phyloP scores from a whole-genome alignment of 768 basidiomycete genomes.

The Amanita subjunquillea region DNA sequence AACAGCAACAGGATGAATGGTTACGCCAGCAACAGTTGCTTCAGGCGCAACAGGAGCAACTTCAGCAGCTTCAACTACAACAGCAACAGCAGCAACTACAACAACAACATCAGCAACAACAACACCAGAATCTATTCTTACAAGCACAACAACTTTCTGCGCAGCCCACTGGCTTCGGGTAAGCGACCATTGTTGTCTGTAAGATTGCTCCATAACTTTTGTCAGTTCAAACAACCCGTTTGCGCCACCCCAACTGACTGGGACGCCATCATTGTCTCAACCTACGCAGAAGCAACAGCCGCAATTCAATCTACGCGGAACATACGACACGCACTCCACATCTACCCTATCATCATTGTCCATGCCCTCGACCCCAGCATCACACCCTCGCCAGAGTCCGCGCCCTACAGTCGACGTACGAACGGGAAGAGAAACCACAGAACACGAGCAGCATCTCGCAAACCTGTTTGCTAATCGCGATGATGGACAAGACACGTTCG shows the following conservation, averaged over 20 bases:
- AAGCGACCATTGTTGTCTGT: slow-evolving; percentile 15
- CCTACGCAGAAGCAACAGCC: slow-evolving; percentile 22
- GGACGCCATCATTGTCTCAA: slow-evolving; percentile 18
- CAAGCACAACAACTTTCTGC: slow-evolving; percentile 33
- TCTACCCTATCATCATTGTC: slow-evolving; percentile 34
- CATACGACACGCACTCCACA: slow-evolving; percentile 46
- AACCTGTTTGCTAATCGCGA: slow-evolving; percentile 79
- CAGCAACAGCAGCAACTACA: slow-evolving; percentile 14
- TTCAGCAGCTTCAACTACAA: too few relatives aligned
- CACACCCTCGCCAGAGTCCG: slow-evolving; percentile 21
- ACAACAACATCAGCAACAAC: slow-evolving; percentile 22
- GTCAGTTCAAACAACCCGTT: slow-evolving; percentile 93
- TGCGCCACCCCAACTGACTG: slow-evolving; percentile 37
- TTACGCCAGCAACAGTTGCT: slow-evolving; percentile 38
- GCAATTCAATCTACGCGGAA: slow-evolving; percentile 61
- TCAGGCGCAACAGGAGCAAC: too few relatives aligned
- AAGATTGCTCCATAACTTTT: slow-evolving; percentile 9
- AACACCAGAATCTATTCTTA: slow-evolving; percentile 35
- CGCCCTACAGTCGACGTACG: slow-evolving; percentile 25
- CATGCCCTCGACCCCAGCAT: slow-evolving; percentile 17
- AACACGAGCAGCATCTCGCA: slow-evolving; percentile 76
- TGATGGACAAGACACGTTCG: slow-evolving; percentile 93
- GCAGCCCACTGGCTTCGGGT: slow-evolving; percentile 76
- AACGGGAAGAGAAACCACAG: slow-evolving; percentile 28
- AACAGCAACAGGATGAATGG: slow-evolving; percentile 52